phyloP scores from a whole-genome alignment of 2,329 filamentous ascomycete species.

The Penicillium sp. region DNA sequence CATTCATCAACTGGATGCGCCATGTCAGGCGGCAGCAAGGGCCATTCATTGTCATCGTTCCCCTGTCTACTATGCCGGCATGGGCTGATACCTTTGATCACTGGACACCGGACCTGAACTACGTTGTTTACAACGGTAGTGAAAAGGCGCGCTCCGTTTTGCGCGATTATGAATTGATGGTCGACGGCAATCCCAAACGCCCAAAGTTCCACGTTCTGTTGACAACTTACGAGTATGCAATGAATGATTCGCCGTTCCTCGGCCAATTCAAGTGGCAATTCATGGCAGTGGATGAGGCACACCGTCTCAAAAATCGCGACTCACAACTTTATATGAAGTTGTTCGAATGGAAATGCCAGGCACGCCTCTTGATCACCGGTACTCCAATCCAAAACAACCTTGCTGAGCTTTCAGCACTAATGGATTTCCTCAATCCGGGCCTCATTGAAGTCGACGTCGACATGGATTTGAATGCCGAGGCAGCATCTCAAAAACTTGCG shows the following conservation, averaged over 20 bases:
- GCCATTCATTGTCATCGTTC: constrained; percentile 94
- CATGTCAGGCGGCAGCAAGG: constrained; percentile 88
- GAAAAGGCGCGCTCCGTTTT: constrained; percentile 83
- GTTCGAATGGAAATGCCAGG: constrained; percentile 80
- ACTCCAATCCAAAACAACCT: constrained; percentile 98
- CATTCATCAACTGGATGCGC: constrained; percentile 94
- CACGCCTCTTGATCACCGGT: constrained; percentile 89
- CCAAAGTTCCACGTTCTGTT: constrained; percentile 97
- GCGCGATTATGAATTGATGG: constrained; percentile 81
- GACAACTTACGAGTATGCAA: constrained; percentile 95
- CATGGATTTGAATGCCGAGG: constrained; percentile 75
- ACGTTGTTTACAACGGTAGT: constrained; percentile 92
- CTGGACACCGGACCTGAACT: constrained; percentile 95
- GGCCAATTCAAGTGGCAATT: constrained; percentile 96
- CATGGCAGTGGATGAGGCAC: constrained; percentile 92
- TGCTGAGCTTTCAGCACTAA: constrained; percentile 82
- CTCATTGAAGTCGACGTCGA: constrained; percentile 88
- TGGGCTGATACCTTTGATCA: constrained; percentile 98
- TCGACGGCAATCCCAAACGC: constrained; percentile 80
- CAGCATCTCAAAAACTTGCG: constrained; percentile 82
- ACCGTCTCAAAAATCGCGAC: constrained; percentile 93
- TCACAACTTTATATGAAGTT: constrained; percentile 88
- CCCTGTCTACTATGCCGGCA: constrained; percentile 92
- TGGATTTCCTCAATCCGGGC: constrained; percentile 97
- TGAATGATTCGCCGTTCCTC: constrained; percentile 79